Percentiles rank a stretch among this genome's conserved stretches.
Evolutionary conservation across 2,329 filamentous ascomycete species (phyloP).

Genomic region (Phaeomoniella chlamydospora): DNA sequence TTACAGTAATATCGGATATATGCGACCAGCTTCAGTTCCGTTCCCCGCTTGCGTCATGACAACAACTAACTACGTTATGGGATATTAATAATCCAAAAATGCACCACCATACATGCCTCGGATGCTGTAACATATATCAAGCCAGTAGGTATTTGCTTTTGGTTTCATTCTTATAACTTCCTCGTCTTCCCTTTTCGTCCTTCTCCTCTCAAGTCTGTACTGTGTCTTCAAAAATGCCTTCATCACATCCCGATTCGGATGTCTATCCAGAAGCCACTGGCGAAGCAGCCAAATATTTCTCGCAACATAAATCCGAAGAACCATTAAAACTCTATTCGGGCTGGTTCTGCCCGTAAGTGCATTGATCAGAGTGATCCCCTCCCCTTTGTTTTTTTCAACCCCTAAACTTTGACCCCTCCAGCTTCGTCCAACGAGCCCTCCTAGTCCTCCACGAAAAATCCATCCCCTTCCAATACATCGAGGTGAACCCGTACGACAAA

Average conservation of each 20-base stretch:
- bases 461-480: constrained; percentile 60
- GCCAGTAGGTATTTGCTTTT: too few relatives aligned
- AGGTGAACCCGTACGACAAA: constrained; percentile 69
- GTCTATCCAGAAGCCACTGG: constrained; percentile 29
- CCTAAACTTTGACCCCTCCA: constrained; percentile 2
- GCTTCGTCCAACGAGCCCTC: constrained; percentile 54
- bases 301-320: constrained; percentile 16
- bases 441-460: constrained; percentile 59
- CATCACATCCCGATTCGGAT: constrained; percentile 23
- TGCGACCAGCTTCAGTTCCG: too few relatives aligned
- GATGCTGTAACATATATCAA: too few relatives aligned
- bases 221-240: constrained; percentile 7
- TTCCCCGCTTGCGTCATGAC: too few relatives aligned
- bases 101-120: too few relatives aligned
- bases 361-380: background rate
- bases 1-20: too few relatives aligned
- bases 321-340: constrained; percentile 51
- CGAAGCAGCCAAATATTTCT: constrained; percentile 19
- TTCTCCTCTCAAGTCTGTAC: too few relatives aligned
- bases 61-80: too few relatives aligned
- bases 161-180: too few relatives aligned
- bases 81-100: too few relatives aligned
- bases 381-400: constrained; percentile 1
- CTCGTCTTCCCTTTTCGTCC: too few relatives aligned
- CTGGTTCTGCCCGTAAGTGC: constrained; percentile 51